phyloP scores from a whole-genome alignment of 257 asterid species.

The Linaria vulgaris region DNA sequence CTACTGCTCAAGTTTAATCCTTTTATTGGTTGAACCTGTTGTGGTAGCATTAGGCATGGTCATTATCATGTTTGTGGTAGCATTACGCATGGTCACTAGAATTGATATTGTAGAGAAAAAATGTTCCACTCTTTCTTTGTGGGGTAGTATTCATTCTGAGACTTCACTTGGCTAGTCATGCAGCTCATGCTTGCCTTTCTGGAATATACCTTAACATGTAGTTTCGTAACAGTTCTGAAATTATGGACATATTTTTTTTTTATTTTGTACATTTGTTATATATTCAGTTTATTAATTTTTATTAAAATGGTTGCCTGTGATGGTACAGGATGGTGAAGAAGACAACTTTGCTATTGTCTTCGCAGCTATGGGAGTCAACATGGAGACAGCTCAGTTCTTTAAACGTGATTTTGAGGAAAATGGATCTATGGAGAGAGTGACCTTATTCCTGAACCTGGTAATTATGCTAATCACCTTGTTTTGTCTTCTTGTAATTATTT shows the following conservation, averaged over 20 bases:
- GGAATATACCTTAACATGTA: too few relatives aligned
- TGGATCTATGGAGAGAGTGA: constrained; percentile 99
- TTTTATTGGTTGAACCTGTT: constrained; percentile 10
- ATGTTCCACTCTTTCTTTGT: constrained; percentile 13
- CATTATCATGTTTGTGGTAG: not conserved
- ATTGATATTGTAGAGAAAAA: not conserved
- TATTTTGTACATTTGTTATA: not conserved
- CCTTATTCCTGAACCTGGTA: constrained; percentile 93
- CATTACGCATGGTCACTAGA: not conserved
- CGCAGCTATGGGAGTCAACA: constrained; percentile 99
- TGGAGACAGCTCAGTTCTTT: constrained; percentile 98
- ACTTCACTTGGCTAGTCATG: not conserved
- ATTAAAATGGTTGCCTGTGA: constrained; percentile 22
- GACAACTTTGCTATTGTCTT: constrained; percentile 98
- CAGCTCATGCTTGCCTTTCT: too few relatives aligned
- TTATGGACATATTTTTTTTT: not conserved
- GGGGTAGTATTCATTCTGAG: constrained; percentile 8
- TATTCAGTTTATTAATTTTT: not conserved
- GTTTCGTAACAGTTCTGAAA: too few relatives aligned
- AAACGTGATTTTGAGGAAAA: constrained; percentile 99
- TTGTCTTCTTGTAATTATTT: not conserved
- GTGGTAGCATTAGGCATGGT: not conserved
- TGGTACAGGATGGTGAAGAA: constrained; percentile 68
- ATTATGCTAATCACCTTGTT: constrained; percentile 16
- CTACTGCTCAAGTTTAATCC: constrained; percentile 2